phyloP scores from a whole-genome alignment of 768 basidiomycete species.

The Amanita fuliginea region DNA sequence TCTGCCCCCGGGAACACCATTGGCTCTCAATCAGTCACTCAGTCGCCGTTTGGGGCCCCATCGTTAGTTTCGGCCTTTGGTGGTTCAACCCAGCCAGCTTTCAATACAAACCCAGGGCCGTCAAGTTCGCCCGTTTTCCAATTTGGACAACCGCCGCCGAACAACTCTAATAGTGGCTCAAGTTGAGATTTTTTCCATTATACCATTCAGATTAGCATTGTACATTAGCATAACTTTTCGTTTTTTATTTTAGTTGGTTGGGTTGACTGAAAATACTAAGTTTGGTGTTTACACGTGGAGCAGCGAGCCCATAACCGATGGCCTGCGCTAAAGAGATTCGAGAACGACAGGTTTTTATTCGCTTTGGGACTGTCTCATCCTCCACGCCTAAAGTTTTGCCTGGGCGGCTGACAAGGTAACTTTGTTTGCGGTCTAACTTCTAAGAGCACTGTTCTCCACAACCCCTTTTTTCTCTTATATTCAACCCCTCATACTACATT shows the following conservation, averaged over 20 bases:
- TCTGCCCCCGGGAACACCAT: neutral
- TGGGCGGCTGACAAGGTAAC: neutral
- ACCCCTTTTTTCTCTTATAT: slow-evolving; percentile 2
- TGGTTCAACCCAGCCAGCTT: neutral
- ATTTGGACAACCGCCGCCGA: neutral
- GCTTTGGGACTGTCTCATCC: neutral
- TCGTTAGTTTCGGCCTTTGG: neutral
- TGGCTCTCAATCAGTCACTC: neutral
- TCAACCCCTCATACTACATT: slow-evolving; percentile 4
- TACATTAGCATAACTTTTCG: slow-evolving; percentile 3
- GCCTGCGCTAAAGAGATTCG: neutral
- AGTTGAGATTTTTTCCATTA: neutral
- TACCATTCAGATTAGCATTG: slow-evolving; percentile 3
- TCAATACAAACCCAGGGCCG: neutral
- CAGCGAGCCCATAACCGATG: neutral
- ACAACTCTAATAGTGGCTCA: neutral
- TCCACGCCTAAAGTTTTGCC: neutral
- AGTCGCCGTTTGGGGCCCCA: neutral
- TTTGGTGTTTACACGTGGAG: neutral
- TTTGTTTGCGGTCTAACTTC: neutral
- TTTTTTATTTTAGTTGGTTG: neutral
- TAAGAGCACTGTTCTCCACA: neutral
- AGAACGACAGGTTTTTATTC: neutral
- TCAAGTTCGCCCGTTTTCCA: neutral
- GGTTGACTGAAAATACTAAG: neutral